phyloP scores from a whole-genome alignment of 768 basidiomycete species.

The Pulveroboletus sp. region DNA sequence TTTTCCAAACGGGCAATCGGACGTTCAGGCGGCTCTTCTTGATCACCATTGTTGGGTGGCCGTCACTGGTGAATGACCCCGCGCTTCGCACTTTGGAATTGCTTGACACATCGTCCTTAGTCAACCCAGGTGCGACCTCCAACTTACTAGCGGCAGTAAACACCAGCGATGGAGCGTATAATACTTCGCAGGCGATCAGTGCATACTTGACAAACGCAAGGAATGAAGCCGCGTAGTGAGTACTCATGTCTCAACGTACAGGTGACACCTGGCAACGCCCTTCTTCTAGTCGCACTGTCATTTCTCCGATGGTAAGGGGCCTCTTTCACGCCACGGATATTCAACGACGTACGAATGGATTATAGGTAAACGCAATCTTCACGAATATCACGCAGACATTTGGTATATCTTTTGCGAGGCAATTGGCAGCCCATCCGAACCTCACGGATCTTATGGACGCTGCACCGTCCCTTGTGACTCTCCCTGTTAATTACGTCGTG shows the following conservation, averaged over 20 bases:
- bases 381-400: constrained; percentile 36
- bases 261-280: background rate
- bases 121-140: constrained; percentile 38
- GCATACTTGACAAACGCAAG: constrained; percentile 46
- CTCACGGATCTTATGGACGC: constrained; percentile 35
- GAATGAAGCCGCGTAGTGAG: constrained; percentile 59
- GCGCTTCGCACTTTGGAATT: background rate
- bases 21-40: constrained; percentile 42
- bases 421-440: constrained; percentile 25
- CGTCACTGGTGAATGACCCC: constrained; percentile 41
- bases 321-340: background rate
- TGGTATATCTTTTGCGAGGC: constrained; percentile 29
- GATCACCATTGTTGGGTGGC: constrained; percentile 53
- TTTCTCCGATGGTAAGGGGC: constrained; percentile 9
- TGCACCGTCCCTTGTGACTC: constrained; percentile 47
- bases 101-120: constrained; percentile 20
- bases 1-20: constrained; percentile 43
- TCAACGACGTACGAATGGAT: background rate
- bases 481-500: constrained; percentile 46
- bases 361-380: constrained; percentile 31
- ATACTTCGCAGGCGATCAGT: constrained; percentile 46
- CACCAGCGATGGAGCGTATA: constrained; percentile 40
- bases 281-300: constrained; percentile 15
- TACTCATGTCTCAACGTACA: background rate
- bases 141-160: constrained; percentile 36